Evolutionary conservation across 2,329 filamentous ascomycete species (phyloP).

Genomic region (Massarina eburnea): DNA sequence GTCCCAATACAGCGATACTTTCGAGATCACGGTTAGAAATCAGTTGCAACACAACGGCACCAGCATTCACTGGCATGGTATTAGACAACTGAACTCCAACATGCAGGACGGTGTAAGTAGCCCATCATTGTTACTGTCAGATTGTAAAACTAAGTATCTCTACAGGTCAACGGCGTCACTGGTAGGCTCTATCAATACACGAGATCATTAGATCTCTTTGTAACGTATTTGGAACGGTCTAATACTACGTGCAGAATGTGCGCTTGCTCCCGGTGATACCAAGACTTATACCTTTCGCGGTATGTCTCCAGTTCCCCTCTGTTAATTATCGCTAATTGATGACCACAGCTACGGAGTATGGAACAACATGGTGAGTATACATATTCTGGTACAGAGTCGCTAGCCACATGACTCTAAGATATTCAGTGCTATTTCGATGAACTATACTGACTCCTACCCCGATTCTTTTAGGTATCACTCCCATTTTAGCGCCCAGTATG

Average conservation of each 20-base stretch:
- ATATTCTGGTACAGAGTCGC: too few species aligned
- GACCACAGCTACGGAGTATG: constrained; percentile 35
- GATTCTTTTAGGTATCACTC: too few species aligned
- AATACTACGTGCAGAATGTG: too few species aligned
- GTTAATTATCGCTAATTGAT: too few species aligned
- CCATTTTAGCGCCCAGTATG: constrained; percentile 48
- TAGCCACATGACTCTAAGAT: constrained; percentile 10
- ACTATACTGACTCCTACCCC: constrained; percentile 27
- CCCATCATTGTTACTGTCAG: constrained; percentile 19
- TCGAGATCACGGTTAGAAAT: constrained; percentile 56
- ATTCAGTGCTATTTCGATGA: neutral
- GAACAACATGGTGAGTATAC: constrained; percentile 19
- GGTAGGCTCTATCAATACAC: too few species aligned
- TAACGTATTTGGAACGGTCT: too few species aligned
- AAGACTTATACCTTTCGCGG: constrained; percentile 33
- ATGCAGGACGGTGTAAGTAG: constrained; percentile 55
- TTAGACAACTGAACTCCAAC: constrained; percentile 59
- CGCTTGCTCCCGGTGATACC: constrained; percentile 52
- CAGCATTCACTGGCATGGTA: constrained; percentile 64
- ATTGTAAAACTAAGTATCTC: neutral
- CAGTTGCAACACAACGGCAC: constrained; percentile 59
- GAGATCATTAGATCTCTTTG: too few species aligned
- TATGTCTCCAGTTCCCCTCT: too few species aligned
- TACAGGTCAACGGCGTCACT: constrained; percentile 23
- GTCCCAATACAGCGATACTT: too few species aligned